Percentiles rank a stretch among this genome's conserved stretches.
These are phyloP conservation scores for Dichotomocladium elegans DNA, from an alignment of 371 early-diverging fungal species.

Conservation along the genomic window DNA sequence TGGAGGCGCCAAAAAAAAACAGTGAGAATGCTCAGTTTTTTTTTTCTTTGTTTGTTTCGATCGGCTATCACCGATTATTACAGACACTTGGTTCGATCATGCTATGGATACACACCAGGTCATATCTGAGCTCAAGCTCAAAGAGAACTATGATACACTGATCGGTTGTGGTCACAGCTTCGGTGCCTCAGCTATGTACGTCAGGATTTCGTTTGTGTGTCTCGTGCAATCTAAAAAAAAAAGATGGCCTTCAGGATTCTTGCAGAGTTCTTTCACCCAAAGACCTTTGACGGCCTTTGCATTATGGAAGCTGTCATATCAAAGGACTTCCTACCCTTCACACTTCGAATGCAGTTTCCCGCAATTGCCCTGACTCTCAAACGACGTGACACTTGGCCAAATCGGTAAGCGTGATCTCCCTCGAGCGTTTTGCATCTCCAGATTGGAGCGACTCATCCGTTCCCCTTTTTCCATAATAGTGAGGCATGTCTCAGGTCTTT, in stretches of 20 bases:
- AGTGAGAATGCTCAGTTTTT: too few species aligned
- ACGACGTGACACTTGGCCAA: slow-evolving; percentile 17
- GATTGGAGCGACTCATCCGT: too few species aligned
- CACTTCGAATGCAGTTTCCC: slow-evolving; percentile 12
- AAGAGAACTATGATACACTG: slow-evolving; percentile 20
- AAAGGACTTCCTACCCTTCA: slow-evolving; percentile 2
- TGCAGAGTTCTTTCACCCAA: slow-evolving; percentile 29
- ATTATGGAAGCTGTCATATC: slow-evolving; percentile 29
- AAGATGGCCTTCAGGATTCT: slow-evolving; percentile 19
- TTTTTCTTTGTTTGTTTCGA: neutral
- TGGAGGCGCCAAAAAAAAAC: too few species aligned
- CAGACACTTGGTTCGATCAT: slow-evolving; percentile 41
- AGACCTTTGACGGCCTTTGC: slow-evolving; percentile 31
- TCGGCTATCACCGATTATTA: neutral
- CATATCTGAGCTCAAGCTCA: slow-evolving; percentile 23
- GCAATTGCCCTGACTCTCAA: slow-evolving; percentile 5
- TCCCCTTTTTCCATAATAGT: too few species aligned
- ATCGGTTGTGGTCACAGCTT: slow-evolving; percentile 43
- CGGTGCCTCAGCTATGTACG: slow-evolving; percentile 43
- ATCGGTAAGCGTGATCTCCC: slow-evolving; percentile 12
- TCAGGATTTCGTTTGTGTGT: neutral
- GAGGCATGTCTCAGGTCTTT: slow-evolving; percentile 11
- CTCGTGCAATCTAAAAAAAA: neutral
- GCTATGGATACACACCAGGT: slow-evolving; percentile 37
- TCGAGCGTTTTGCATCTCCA: too few species aligned